These are phyloP conservation scores for Thalassiosira ordinaria DNA, from an alignment of 352 stramenopile genomes.

Conservation along the genomic window DNA sequence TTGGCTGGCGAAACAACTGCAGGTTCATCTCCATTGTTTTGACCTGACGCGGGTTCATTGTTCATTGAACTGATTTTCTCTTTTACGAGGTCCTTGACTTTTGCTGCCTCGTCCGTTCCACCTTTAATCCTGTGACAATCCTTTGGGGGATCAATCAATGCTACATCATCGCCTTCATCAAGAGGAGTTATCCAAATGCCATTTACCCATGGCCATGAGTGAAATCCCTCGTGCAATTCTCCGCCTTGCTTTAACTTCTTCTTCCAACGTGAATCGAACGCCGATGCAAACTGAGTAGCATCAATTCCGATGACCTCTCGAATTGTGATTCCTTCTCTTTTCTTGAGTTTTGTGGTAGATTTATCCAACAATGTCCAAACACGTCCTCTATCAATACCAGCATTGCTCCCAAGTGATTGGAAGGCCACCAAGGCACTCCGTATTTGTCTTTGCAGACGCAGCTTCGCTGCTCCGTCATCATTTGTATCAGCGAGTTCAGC, in stretches of 20 bases:
- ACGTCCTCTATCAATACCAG: background rate
- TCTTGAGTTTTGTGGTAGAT: background rate
- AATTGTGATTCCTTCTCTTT: background rate
- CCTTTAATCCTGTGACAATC: background rate
- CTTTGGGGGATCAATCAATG: background rate
- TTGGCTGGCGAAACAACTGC: too few species aligned
- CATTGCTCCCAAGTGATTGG: background rate
- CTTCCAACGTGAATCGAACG: background rate
- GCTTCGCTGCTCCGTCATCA: too few species aligned
- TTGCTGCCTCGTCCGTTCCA: background rate
- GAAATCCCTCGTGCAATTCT: background rate
- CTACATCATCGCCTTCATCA: background rate
- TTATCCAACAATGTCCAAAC: background rate
- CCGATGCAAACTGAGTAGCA: background rate
- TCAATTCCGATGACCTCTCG: background rate
- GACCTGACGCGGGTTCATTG: background rate
- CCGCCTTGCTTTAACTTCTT: background rate
- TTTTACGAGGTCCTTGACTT: background rate
- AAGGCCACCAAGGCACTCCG: background rate
- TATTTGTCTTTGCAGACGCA: too few species aligned
- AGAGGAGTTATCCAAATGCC: background rate
- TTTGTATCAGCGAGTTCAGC: too few species aligned
- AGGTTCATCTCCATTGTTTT: background rate
- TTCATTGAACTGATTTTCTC: too few species aligned
- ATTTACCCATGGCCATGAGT: background rate